These are phyloP conservation scores for Akanthomyces uredinophilus DNA, from an alignment of 2,329 filamentous ascomycete genomes.

Conservation along the genomic window DNA sequence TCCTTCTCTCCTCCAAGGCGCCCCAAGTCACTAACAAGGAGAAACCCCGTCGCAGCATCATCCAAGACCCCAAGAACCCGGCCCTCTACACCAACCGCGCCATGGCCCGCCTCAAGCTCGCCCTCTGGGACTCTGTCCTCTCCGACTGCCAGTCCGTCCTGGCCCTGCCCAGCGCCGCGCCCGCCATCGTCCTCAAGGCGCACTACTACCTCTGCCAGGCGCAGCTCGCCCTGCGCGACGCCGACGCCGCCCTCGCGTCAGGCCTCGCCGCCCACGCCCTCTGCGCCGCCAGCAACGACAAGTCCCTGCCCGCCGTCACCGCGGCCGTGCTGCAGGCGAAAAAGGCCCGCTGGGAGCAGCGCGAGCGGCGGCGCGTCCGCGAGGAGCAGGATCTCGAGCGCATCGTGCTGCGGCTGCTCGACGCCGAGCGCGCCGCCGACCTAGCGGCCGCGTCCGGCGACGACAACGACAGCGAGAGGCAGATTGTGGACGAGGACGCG, in stretches of 20 bases:
- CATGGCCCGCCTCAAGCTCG: slow-evolving; percentile 71
- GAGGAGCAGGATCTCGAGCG: slow-evolving; percentile 53
- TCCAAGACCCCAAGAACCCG: slow-evolving; percentile 70
- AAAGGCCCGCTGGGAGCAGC: slow-evolving; percentile 77
- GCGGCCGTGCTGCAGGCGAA: slow-evolving; percentile 72
- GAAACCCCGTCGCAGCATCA: slow-evolving; percentile 51
- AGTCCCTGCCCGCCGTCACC: slow-evolving; percentile 66
- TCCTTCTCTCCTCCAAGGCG: neutral
- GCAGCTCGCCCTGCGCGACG: slow-evolving; percentile 59
- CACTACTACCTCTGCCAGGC: slow-evolving; percentile 80
- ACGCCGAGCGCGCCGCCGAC: slow-evolving; percentile 39
- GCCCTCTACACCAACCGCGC: slow-evolving; percentile 86
- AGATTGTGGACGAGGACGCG: slow-evolving; percentile 44
- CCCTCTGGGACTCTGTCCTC: slow-evolving; percentile 68
- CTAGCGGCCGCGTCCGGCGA: slow-evolving; percentile 34
- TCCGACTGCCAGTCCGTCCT: slow-evolving; percentile 74
- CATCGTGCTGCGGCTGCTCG: slow-evolving; percentile 52
- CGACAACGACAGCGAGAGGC: slow-evolving; percentile 42
- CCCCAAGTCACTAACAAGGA: no score
- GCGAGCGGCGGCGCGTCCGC: slow-evolving; percentile 57
- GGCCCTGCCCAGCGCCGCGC: slow-evolving; percentile 48
- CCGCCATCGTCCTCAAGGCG: slow-evolving; percentile 63
- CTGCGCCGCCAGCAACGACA: slow-evolving; percentile 58
- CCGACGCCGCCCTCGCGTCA: slow-evolving; percentile 65
- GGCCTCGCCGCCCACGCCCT: slow-evolving; percentile 69